Conservation (phyloP, 352 stramenopile species). For the Pseudoperonospora humuli region DNA sequence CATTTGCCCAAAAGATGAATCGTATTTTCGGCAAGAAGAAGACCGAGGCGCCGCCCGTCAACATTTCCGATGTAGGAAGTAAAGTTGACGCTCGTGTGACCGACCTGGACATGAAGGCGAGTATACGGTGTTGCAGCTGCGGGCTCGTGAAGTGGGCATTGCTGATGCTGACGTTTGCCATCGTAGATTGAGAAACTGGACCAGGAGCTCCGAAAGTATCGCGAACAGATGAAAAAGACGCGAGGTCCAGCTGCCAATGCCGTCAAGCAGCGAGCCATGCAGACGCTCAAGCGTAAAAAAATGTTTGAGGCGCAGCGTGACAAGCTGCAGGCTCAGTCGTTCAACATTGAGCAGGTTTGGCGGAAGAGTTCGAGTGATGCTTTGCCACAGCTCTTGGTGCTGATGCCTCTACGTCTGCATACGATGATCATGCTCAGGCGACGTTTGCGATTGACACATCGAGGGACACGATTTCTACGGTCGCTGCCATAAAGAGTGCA, state of each 20-base stretch:
- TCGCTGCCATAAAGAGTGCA: conserved; percentile 93
- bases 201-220: conserved; percentile 76
- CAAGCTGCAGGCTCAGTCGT: conserved; percentile 72
- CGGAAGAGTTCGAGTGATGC: neutral
- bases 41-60: conserved; percentile 53
- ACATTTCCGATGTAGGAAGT: conserved; percentile 69
- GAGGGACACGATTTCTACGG: conserved; percentile 88
- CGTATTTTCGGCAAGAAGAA: conserved; percentile 86
- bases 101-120: conserved; percentile 76
- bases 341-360: conserved; percentile 82
- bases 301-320: conserved; percentile 83
- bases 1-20: conserved; percentile 51
- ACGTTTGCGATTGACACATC: conserved; percentile 89
- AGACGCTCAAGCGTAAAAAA: conserved; percentile 85
- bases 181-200: conserved; percentile 72
- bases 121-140: neutral
- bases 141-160: neutral
- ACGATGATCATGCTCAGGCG: conserved; percentile 27
- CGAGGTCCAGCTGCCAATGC: conserved; percentile 56
- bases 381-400: neutral
- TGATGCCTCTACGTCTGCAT: neutral
- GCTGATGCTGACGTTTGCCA: neutral
- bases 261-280: conserved; percentile 79
- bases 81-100: conserved; percentile 68
- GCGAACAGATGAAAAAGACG: conserved; percentile 75